Base-by-base conservation (phyloP, 2,329 filamentous ascomycete genomes). In the Sclerotinia sclerotiorum region DNA sequence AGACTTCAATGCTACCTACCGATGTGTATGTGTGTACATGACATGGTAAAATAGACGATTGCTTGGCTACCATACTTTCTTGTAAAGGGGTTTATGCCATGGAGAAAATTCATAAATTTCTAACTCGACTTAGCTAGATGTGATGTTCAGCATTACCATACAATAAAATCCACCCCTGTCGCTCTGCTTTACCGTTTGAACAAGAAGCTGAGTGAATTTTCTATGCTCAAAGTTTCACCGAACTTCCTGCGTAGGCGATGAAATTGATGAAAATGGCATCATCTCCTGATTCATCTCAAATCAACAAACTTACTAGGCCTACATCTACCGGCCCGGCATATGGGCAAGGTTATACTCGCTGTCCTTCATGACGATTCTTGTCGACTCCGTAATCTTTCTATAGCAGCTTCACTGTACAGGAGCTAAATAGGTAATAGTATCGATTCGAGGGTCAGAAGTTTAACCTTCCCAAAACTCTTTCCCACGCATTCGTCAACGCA, bases 201-300 rank as follows among this genome's bases (percentile, higher is more conserved):
- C n/a, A 35, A 39, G 27, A 32, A 35, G 29, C 48, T 51, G 48
- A 51, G n/a, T n/a, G 39, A 10, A 5, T 42, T 56, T 56, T 39
- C 35, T 57, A 51, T 19, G 19, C 17, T 51, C 10, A 15, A 15
- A 44, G 39, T 67, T 67, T 67, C 49, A 49, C 68, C 68, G 68
- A 69, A 58, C 29, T 70, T 70, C 48, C 27, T 68, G 69, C 69
- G 69, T 60, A 67, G 55, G 63, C 60, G 66, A 65, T 32, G 60
- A 51, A 49, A 49, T 35, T 32, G 19, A 49, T 51, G 48, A 39
- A 62, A 62, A 62, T 32, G 35, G 46, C 29, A 48, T 67, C 29
- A n/a, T 69, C 57, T 60, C 56, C 68, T 48, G 68, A 66, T 67
- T 62, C 63, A 54, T 62, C 62, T 57, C 46, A 44, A 68, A 62